Evolutionary conservation across 2,329 filamentous ascomycete genomes (phyloP).

Genomic region (Diplodia intermedia): DNA sequence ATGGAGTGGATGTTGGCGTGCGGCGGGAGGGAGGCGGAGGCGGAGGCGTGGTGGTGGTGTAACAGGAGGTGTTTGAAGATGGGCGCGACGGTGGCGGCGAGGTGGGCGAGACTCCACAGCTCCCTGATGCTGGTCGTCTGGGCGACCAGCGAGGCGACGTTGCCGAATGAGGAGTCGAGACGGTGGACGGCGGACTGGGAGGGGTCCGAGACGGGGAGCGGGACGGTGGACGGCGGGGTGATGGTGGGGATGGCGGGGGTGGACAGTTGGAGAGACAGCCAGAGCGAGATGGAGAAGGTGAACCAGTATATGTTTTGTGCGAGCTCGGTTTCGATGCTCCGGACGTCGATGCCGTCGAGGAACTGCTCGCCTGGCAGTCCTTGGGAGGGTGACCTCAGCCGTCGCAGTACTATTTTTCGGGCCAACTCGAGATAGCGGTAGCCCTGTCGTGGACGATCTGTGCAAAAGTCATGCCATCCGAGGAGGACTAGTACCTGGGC

Average conservation of each 20-base stretch:
- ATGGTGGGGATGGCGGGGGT: constrained; percentile 35
- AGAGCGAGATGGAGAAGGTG: constrained; percentile 49
- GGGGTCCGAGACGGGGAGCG: constrained; percentile 37
- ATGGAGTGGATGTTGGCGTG: neutral
- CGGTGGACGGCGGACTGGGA: constrained; percentile 34
- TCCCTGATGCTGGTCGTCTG: constrained; percentile 35
- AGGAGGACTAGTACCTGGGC: constrained; percentile 48
- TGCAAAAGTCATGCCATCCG: constrained; percentile 49
- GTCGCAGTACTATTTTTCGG: constrained; percentile 37
- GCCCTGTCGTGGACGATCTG: constrained; percentile 35
- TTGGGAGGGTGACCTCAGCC: constrained; percentile 46
- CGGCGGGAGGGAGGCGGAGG: no score
- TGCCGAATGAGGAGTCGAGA: constrained; percentile 35
- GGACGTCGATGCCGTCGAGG: constrained; percentile 53
- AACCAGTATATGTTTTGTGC: constrained; percentile 52
- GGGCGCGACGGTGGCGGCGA: constrained; percentile 35
- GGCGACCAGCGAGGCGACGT: constrained; percentile 35
- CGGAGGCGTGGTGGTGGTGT: neutral
- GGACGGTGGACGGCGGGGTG: constrained; percentile 31
- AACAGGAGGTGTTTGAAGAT: constrained; percentile 5
- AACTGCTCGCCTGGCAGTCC: constrained; percentile 39
- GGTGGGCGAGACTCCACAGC: constrained; percentile 36
- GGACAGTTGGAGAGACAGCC: constrained; percentile 50
- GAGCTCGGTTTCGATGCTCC: constrained; percentile 51
- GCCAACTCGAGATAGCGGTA: constrained; percentile 10